Evolutionary conservation across 345 rosid genomes (phyloP).

Genomic region (Pseudoturritis turrita): DNA sequence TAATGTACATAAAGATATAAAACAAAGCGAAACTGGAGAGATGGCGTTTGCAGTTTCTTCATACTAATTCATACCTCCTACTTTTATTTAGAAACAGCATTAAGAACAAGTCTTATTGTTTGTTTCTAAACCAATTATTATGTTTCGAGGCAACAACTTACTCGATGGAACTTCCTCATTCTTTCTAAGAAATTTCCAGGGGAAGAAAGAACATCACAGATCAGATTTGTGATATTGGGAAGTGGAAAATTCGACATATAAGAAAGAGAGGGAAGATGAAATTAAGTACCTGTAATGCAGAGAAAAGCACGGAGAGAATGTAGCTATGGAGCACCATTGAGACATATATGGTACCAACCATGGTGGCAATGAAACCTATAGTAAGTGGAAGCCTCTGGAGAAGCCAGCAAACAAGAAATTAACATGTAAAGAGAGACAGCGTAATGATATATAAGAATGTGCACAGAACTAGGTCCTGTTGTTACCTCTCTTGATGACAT

Average conservation of each 20-base stretch:
- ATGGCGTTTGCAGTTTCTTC: neutral
- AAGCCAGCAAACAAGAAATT: conserved; percentile 5
- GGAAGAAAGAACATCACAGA: neutral
- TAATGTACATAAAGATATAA: neutral
- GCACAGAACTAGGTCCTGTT: neutral
- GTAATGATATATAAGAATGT: neutral
- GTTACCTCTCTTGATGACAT: conserved; percentile 86
- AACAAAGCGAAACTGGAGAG: neutral
- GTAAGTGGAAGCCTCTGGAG: conserved; percentile 90
- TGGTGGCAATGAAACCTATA: conserved; percentile 69
- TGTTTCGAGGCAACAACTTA: neutral
- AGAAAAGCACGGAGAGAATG: conserved; percentile 84
- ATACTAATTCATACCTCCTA: neutral
- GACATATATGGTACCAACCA: conserved; percentile 88
- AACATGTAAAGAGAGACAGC: neutral
- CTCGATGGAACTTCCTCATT: neutral
- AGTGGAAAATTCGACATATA: neutral
- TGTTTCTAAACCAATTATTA: neutral
- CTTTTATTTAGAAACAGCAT: neutral
- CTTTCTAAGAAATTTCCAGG: neutral
- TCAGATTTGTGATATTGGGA: neutral
- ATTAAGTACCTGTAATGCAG: conserved; percentile 71
- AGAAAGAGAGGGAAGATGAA: neutral
- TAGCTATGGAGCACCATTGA: conserved; percentile 96
- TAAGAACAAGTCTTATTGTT: neutral